Conservation (phyloP, 2,329 filamentous ascomycete genomes). For the Epichloe baconii region DNA sequence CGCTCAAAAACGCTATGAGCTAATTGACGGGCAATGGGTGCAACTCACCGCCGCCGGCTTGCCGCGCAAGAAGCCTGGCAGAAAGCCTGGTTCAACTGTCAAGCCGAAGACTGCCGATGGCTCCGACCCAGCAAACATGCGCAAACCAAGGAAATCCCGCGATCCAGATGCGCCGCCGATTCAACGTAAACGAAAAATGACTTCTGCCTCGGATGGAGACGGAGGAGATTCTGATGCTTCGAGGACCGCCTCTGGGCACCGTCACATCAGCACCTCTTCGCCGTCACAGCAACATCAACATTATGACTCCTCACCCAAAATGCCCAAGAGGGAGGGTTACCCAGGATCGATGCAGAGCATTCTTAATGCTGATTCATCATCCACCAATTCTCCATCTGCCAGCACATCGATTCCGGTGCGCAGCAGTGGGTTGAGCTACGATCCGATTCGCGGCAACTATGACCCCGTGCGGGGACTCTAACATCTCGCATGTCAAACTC, state of each 20-base stretch:
- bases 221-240: slow-evolving; percentile 16
- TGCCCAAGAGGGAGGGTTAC: slow-evolving; percentile 37
- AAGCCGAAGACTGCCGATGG: slow-evolving; percentile 28
- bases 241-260: slow-evolving; percentile 12
- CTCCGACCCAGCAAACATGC: slow-evolving; percentile 32
- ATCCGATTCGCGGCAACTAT: slow-evolving; percentile 72
- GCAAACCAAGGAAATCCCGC: slow-evolving; percentile 41
- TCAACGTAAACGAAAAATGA: slow-evolving; percentile 41
- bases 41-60: slow-evolving; percentile 44
- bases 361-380: slow-evolving; percentile 37
- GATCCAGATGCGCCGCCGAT: slow-evolving; percentile 45
- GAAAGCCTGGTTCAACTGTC: slow-evolving; percentile 46
- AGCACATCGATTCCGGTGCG: slow-evolving; percentile 34
- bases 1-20: slow-evolving; percentile 19
- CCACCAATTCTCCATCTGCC: slow-evolving; percentile 27
- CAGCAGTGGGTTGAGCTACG: slow-evolving; percentile 72
- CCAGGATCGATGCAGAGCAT: slow-evolving; percentile 42
- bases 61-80: slow-evolving; percentile 50
- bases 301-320: slow-evolving; percentile 24
- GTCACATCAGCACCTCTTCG: slow-evolving; percentile 10
- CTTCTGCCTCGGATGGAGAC: slow-evolving; percentile 25
- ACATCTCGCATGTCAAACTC: slow-evolving; percentile 37
- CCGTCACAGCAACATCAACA: slow-evolving; percentile 14
- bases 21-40: slow-evolving; percentile 28
- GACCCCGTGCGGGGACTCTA: slow-evolving; percentile 51